Conservation (phyloP, 495 filamentous ascomycete genomes). For the Penicillium silybi region DNA sequence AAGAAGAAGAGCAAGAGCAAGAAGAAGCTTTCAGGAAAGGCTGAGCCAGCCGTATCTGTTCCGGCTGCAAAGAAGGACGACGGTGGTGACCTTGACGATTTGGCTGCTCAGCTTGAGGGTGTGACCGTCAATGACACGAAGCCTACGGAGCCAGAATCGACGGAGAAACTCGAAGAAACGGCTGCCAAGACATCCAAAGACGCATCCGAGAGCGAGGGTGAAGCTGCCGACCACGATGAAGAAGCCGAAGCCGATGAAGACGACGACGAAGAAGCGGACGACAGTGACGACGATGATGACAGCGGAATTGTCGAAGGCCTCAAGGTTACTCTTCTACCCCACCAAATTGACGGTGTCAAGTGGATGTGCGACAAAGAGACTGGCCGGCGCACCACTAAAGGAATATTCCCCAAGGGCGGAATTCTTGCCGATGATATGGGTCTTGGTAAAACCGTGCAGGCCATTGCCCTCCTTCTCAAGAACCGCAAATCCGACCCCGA, state of each 20-base stretch:
- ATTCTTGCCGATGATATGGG: slow-evolving; percentile 97
- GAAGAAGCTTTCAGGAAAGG: slow-evolving; percentile 36
- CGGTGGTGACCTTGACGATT: slow-evolving; percentile 43
- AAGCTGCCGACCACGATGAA: slow-evolving; percentile 47
- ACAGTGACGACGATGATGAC: slow-evolving; percentile 66
- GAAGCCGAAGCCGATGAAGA: slow-evolving; percentile 42
- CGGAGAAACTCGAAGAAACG: slow-evolving; percentile 15
- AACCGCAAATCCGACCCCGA: slow-evolving; percentile 64
- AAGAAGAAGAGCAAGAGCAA: slow-evolving; percentile 42
- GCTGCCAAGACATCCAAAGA: slow-evolving; percentile 28
- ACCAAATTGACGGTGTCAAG: slow-evolving; percentile 85
- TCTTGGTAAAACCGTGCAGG: slow-evolving; percentile 84
- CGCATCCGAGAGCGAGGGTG: slow-evolving; percentile 13
- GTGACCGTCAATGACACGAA: slow-evolving; percentile 48
- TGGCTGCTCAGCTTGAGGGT: slow-evolving; percentile 57
- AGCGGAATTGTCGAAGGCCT: slow-evolving; percentile 76
- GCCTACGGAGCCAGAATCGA: slow-evolving; percentile 6
- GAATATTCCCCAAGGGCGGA: slow-evolving; percentile 77
- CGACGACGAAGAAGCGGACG: slow-evolving; percentile 43
- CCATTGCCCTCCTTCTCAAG: slow-evolving; percentile 77
- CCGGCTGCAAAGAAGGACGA: slow-evolving; percentile 15
- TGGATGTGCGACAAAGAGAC: slow-evolving; percentile 93
- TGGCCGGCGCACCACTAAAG: slow-evolving; percentile 67
- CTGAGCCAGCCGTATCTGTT: slow-evolving; percentile 37
- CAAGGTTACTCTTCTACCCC: slow-evolving; percentile 80